phyloP scores from a whole-genome alignment of 2,329 filamentous ascomycete species.

The Mycosphaerella sp. region DNA sequence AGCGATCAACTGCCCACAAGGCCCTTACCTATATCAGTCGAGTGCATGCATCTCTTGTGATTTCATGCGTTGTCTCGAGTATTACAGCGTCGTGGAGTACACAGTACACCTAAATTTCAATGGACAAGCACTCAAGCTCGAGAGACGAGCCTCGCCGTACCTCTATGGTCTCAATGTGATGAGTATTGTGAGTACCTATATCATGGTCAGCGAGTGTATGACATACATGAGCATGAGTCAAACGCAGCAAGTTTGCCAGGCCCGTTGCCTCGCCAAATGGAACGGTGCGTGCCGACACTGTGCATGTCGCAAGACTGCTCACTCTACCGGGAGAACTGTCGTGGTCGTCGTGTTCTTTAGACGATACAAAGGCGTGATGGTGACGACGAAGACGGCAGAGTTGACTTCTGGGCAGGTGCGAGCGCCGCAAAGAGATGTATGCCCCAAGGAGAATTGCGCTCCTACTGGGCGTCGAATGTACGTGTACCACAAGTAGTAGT shows the following conservation, averaged over 20 bases:
- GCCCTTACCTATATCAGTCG: not conserved
- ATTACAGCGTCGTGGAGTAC: not conserved
- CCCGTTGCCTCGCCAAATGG: not conserved
- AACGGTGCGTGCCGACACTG: conserved; percentile 4
- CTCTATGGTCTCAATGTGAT: too few species aligned
- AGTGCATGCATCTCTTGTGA: conserved; percentile 10
- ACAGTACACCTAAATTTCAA: too few species aligned
- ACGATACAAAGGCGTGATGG: not conserved
- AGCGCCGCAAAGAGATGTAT: conserved; percentile 8
- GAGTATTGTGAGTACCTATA: too few species aligned
- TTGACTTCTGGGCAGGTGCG: conserved; percentile 9
- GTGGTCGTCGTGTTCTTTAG: not conserved
- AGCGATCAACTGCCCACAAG: conserved; percentile 7
- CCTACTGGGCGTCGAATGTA: conserved; percentile 4
- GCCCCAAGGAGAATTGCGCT: conserved; percentile 7
- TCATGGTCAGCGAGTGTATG: too few species aligned
- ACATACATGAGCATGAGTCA: not conserved
- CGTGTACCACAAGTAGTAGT: conserved; percentile 3
- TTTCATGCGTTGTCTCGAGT: conserved; percentile 4
- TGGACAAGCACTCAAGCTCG: too few species aligned
- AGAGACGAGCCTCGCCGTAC: too few species aligned
- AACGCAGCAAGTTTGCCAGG: not conserved
- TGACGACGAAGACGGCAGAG: conserved; percentile 1
- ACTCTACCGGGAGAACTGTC: not conserved
- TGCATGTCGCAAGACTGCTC: conserved; percentile 1